Base-by-base conservation (phyloP, 352 stramenopile genomes). In the Globisporangium ultimum region DNA sequence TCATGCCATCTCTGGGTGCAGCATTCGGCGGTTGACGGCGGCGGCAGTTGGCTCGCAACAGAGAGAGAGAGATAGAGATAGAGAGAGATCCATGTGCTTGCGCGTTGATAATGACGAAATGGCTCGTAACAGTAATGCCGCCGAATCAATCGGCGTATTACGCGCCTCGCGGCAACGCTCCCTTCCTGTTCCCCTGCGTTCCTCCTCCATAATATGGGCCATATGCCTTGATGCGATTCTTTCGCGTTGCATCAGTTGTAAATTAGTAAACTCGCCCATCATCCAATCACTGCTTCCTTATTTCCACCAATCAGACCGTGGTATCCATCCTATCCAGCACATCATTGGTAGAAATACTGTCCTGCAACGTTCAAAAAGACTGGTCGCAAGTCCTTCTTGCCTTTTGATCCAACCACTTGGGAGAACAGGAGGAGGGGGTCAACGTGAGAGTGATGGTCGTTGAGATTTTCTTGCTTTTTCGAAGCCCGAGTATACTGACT, bases 351-450 rank as follows among this genome's bases (percentile, higher is more conserved):
- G 40, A 45, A 45, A 45, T 8, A 5, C 3, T 8, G 40, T 18
- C 2, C 6, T 45, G 12, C 40, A n/a, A 45, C 3, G 17, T 15
- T 45, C 17, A n/a, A n/a, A 45, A 18, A n/a, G 40, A 45, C 40
- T 45, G 40, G 40, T 45, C 40, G 40, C 40, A 45, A 8, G 11
- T 43, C 38, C 8, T 43, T 6, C 38, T 45, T 45, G 40, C 40
- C 17, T 18, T 43, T 45, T 45, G 40, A 45, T 45, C 40, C 40
- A 45, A 45, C 66, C 66, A 15, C 40, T 36, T 69, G 53, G 66
- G 66, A 14, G 66, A 72, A 41, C 54, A 28, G 24, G 24, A 28
- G 24, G 5, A 69, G 18, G 66, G 66, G 34, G 55, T 66, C 2
- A 71, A 50, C 48, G 58, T 53, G 3, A 56, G 50, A 21, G 53